Percentiles rank a stretch among this genome's conserved stretches.
Evolutionary conservation across 805 yeast genomes (phyloP).

Genomic region (Wickerhamomyces pijperi): DNA sequence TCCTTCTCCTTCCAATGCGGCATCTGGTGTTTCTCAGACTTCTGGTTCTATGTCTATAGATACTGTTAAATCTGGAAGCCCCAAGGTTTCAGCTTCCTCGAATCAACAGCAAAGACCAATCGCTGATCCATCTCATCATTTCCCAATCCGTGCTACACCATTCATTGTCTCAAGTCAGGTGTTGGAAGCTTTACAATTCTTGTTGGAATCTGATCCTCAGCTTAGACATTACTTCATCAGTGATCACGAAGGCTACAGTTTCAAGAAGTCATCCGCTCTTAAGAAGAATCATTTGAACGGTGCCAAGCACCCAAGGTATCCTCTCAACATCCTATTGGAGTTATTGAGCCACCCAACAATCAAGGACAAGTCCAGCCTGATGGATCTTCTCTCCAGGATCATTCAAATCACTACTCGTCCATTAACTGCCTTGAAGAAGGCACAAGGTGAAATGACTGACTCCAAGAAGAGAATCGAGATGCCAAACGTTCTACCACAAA

Average conservation of each 20-base stretch:
- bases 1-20: slow-evolving; percentile 3
- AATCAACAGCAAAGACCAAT: background rate
- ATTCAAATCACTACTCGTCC: slow-evolving; percentile 73
- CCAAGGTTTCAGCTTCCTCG: slow-evolving; percentile 15
- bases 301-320: slow-evolving; percentile 42
- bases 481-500: slow-evolving; percentile 54
- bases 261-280: slow-evolving; percentile 23
- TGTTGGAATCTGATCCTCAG: slow-evolving; percentile 57
- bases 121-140: slow-evolving; percentile 31
- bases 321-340: slow-evolving; percentile 57
- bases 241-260: slow-evolving; percentile 50
- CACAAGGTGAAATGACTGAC: slow-evolving; percentile 17
- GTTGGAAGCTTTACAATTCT: slow-evolving; percentile 60
- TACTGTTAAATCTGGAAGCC: slow-evolving; percentile 6
- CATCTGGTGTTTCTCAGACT: no score
- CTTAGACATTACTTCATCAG: slow-evolving; percentile 66
- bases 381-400: slow-evolving; percentile 68
- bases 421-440: slow-evolving; percentile 39
- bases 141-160: slow-evolving; percentile 56
- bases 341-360: slow-evolving; percentile 55
- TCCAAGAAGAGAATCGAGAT: slow-evolving; percentile 26
- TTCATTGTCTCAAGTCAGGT: slow-evolving; percentile 65
- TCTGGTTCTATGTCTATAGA: no score
- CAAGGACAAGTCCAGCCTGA: slow-evolving; percentile 58
- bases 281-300: slow-evolving; percentile 21